These are phyloP conservation scores for Dipteronia dyeriana DNA, from an alignment of 345 rosid species.

Conservation along the genomic window DNA sequence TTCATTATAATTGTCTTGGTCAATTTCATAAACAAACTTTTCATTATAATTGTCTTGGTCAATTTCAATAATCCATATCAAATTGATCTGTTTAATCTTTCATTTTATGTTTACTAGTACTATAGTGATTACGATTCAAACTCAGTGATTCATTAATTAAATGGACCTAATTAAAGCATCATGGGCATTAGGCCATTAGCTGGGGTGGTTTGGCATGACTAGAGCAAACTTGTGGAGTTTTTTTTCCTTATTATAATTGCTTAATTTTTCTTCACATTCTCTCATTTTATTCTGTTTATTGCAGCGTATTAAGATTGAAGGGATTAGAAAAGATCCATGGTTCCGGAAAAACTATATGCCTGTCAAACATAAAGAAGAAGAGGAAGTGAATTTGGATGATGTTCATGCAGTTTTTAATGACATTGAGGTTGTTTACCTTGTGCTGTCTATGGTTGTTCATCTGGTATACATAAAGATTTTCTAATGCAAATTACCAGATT, in stretches of 20 bases:
- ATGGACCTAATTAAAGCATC: not conserved
- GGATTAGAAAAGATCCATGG: conserved; percentile 67
- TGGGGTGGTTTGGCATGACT: conserved; percentile 4
- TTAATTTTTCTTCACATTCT: conserved; percentile 14
- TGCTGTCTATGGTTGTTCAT: conserved; percentile 10
- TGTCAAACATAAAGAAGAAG: conserved; percentile 47
- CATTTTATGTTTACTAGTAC: not conserved
- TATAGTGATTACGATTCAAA: not conserved
- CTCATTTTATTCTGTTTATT: conserved; percentile 28
- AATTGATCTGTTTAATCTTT: conserved; percentile 4
- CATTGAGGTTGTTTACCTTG: conserved; percentile 61
- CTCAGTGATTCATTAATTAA: not conserved
- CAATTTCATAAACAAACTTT: not conserved
- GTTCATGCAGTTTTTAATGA: conserved; percentile 77
- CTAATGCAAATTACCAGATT: conserved; percentile 1
- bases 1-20: not conserved
- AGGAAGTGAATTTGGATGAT: conserved; percentile 75
- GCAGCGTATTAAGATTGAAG: conserved; percentile 78
- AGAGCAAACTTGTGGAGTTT: conserved; percentile 7
- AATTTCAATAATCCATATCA: not conserved
- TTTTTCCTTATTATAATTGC: not conserved
- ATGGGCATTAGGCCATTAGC: conserved; percentile 2
- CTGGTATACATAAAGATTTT: conserved; percentile 1
- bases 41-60: not conserved
- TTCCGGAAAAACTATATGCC: conserved; percentile 64